These are phyloP conservation scores for Tricholoma terreum DNA, from an alignment of 768 basidiomycete genomes.

Conservation along the genomic window DNA sequence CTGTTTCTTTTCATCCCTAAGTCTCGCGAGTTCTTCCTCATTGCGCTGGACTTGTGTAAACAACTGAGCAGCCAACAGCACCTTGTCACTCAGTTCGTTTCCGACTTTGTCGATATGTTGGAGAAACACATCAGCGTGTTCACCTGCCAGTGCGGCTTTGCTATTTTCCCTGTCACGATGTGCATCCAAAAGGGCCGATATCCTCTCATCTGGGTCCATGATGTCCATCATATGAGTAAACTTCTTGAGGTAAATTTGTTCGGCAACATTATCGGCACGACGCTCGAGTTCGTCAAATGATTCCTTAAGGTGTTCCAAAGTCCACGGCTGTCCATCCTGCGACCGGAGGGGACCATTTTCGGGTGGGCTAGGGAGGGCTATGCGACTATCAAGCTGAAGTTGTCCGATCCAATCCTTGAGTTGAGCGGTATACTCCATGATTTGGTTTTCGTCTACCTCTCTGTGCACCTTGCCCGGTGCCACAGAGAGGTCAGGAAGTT, in stretches of 20 bases:
- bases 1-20: conserved; percentile 1
- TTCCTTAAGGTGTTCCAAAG: conserved; percentile 9
- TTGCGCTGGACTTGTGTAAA: neutral
- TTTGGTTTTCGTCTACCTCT: conserved; percentile 18
- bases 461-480: conserved; percentile 3
- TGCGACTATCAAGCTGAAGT: conserved; percentile 13
- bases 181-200: neutral
- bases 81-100: neutral
- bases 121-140: neutral
- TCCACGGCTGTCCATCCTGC: conserved; percentile 7
- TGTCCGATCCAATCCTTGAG: conserved; percentile 31
- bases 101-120: neutral
- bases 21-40: neutral
- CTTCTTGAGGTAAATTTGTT: conserved; percentile 5
- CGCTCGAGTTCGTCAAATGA: conserved; percentile 6
- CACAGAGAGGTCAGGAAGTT: conserved; percentile 23
- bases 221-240: conserved; percentile 4
- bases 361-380: neutral
- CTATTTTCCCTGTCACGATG: neutral
- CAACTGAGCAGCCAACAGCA: neutral
- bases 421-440: conserved; percentile 26
- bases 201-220: neutral
- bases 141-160: neutral
- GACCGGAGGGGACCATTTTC: conserved; percentile 2
- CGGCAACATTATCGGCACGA: conserved; percentile 1